A percentile compares a stretch with the other conserved stretches of the same genome.
phyloP scores from a whole-genome alignment of 2,329 filamentous ascomycete species.

The Ceratocystis cubensis region DNA sequence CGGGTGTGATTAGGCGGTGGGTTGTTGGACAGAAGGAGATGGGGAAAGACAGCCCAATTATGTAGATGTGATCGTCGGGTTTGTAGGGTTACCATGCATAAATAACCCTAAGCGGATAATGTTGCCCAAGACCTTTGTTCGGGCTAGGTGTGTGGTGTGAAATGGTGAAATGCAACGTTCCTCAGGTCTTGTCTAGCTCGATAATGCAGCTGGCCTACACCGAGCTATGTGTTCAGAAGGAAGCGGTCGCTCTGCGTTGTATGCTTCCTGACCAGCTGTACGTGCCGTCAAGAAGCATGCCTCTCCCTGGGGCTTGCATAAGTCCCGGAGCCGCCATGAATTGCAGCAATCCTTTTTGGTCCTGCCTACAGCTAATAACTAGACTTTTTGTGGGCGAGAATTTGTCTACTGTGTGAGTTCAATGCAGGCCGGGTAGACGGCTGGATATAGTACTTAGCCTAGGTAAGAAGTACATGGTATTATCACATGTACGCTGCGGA shows the following conservation, averaged over 20 bases:
- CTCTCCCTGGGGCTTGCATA: conserved; percentile 2
- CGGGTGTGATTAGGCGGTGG: neutral
- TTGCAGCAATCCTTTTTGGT: neutral
- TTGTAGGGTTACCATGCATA: neutral
- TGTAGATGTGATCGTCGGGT: neutral
- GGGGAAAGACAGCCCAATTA: neutral
- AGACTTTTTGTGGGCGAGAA: neutral
- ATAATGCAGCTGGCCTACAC: neutral
- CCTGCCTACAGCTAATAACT: neutral
- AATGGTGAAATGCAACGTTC: neutral
- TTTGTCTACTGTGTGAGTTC: too few relatives aligned
- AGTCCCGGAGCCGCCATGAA: conserved; percentile 1
- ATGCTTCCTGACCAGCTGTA: conserved; percentile 7
- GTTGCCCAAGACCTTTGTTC: too few relatives aligned
- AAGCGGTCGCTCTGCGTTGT: conserved; percentile 1
- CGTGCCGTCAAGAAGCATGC: conserved; percentile 4
- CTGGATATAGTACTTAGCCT: neutral
- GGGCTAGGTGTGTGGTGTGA: neutral
- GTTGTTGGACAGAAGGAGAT: neutral
- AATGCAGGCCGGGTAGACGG: neutral
- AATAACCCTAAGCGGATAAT: neutral
- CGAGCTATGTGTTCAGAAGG: conserved; percentile 5
- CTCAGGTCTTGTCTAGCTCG: neutral
- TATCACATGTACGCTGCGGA: neutral
- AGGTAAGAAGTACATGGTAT: neutral